These are phyloP conservation scores for Leccinum incarnatum DNA, from an alignment of 768 basidiomycete genomes.

Conservation along the genomic window DNA sequence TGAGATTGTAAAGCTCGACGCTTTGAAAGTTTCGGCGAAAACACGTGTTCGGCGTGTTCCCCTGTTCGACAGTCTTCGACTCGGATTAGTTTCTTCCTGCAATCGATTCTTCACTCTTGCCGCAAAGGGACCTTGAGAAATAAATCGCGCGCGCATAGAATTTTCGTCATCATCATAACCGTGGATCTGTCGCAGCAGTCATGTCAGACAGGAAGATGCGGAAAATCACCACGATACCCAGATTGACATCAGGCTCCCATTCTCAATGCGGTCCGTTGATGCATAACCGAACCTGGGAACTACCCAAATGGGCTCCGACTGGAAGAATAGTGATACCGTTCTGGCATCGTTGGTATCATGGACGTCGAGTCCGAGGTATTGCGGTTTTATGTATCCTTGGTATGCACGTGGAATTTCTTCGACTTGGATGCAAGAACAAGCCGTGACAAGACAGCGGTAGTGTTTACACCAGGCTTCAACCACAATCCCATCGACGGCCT, in stretches of 20 bases:
- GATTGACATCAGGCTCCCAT: conserved; percentile 54
- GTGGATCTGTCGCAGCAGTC: conserved; percentile 55
- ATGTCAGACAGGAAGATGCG: background rate
- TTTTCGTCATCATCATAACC: conserved; percentile 79
- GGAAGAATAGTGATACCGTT: conserved; percentile 69
- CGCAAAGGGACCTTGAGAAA: conserved; percentile 69
- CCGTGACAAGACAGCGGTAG: conserved; percentile 47
- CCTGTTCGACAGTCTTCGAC: conserved; percentile 21
- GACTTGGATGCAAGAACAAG: conserved; percentile 48
- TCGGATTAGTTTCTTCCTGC: conserved; percentile 11
- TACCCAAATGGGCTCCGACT: conserved; percentile 77
- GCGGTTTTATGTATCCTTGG: conserved; percentile 13
- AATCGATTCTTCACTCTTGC: conserved; percentile 9
- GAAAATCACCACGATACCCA: conserved; percentile 46
- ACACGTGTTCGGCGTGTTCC: conserved; percentile 42
- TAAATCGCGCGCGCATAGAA: conserved; percentile 85
- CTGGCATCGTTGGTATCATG: conserved; percentile 54
- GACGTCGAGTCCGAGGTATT: background rate
- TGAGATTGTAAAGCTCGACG: conserved; percentile 78
- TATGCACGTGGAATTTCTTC: conserved; percentile 58
- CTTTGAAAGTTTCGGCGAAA: conserved; percentile 70
- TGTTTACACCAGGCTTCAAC: conserved; percentile 58
- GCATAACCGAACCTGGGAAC: conserved; percentile 79
- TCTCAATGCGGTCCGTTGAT: conserved; percentile 62
- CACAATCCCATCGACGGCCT: conserved; percentile 88